Evolutionary conservation across 306 rosid genomes (phyloP).

Genomic region (Prunus kanzakura): DNA sequence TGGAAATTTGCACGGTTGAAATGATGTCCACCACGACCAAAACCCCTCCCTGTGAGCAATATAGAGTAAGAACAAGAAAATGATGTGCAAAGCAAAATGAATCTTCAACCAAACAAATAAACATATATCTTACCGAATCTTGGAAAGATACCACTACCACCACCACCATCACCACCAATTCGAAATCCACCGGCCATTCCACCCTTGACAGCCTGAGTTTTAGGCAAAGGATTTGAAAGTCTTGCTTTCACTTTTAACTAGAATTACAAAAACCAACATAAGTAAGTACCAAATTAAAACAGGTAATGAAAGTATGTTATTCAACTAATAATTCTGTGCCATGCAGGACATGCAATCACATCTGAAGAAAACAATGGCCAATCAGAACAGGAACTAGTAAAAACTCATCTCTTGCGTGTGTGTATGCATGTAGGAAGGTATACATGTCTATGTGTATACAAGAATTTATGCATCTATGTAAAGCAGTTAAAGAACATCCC

Average conservation of each 20-base stretch:
- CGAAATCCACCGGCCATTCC: constrained; percentile 83
- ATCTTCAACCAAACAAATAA: constrained; percentile 15
- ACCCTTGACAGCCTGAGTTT: constrained; percentile 78
- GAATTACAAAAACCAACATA: constrained; percentile 13
- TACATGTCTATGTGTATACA: neutral
- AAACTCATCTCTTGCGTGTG: neutral
- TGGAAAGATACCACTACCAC: constrained; percentile 42
- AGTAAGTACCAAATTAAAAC: constrained; percentile 3
- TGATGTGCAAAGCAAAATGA: constrained; percentile 4
- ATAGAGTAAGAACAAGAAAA: constrained; percentile 6
- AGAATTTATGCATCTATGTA: neutral
- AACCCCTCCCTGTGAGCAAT: constrained; percentile 48
- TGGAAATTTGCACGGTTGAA: constrained; percentile 40
- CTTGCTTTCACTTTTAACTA: constrained; percentile 79
- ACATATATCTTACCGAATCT: constrained; percentile 39
- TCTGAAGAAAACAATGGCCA: neutral
- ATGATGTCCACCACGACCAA: constrained; percentile 47
- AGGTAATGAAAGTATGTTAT: constrained; percentile 7
- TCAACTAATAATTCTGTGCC: neutral
- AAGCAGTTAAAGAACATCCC: neutral
- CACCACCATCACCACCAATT: constrained; percentile 50
- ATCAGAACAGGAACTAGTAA: neutral
- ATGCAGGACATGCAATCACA: neutral
- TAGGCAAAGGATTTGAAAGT: constrained; percentile 86
- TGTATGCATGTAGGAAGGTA: neutral